phyloP scores from a whole-genome alignment of 2,329 filamentous ascomycete species.

The Claviceps arundinis region DNA sequence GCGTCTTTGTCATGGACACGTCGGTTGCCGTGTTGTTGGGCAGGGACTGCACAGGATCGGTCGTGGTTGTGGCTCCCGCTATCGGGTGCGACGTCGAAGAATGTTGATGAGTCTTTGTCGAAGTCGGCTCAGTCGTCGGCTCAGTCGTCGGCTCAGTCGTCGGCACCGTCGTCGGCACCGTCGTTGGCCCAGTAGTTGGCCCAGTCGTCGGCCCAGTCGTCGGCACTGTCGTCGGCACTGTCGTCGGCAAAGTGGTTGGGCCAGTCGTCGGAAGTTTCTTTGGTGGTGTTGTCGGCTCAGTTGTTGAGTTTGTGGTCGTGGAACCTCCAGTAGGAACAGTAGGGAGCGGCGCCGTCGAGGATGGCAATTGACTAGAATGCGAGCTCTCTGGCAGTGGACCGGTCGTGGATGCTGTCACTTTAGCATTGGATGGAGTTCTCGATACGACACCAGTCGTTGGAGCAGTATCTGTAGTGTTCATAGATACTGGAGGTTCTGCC shows the following conservation, averaged over 20 bases:
- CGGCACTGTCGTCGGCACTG: background rate
- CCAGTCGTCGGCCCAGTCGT: background rate
- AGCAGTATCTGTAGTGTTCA: background rate
- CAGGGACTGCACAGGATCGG: background rate
- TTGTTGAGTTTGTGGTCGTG: background rate
- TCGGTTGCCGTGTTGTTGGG: conserved; percentile 8
- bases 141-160: background rate
- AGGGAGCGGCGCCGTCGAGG: background rate
- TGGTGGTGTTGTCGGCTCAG: background rate
- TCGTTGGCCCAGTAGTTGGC: background rate
- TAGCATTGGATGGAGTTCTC: background rate
- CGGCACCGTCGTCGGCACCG: background rate
- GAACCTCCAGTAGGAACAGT: background rate
- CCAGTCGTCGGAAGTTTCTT: background rate
- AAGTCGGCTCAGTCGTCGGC: background rate
- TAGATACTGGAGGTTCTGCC: background rate
- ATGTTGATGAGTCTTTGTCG: background rate
- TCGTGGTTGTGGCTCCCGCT: background rate
- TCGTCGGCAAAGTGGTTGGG: background rate
- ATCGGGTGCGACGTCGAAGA: background rate
- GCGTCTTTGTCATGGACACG: conserved; percentile 4
- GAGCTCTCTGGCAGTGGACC: background rate
- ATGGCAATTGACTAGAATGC: background rate
- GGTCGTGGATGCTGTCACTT: background rate
- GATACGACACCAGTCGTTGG: background rate